Conservation (phyloP, 2,329 filamentous ascomycete species). For the Pseudocercospora crystallina region DNA sequence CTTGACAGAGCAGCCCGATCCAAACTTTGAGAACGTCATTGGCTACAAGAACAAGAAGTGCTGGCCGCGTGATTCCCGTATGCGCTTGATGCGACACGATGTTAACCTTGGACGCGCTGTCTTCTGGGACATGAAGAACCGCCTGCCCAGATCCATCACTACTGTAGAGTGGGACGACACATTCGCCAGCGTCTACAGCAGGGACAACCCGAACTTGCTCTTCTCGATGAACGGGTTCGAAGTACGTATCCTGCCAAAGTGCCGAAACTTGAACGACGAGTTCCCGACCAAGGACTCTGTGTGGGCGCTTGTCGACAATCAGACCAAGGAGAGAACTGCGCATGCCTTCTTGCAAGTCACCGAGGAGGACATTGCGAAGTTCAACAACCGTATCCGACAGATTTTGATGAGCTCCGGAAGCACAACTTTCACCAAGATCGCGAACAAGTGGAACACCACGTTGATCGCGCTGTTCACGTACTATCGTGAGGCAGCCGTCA, state of each 20-base stretch:
- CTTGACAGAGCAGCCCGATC: constrained; percentile 95
- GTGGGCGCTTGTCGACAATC: constrained; percentile 95
- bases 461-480: constrained; percentile 97
- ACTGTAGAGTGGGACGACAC: constrained; percentile 99
- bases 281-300: constrained; percentile 98
- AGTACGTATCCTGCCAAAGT: constrained; percentile 93
- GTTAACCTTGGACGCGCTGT: constrained; percentile 96
- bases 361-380: constrained; percentile 96
- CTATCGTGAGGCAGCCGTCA: constrained; percentile 95
- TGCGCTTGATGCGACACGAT: constrained; percentile 98
- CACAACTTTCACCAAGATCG: constrained; percentile 98
- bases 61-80: constrained; percentile 95
- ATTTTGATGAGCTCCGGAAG: constrained; percentile 99
- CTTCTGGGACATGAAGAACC: constrained; percentile 99
- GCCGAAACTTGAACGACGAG: constrained; percentile 90
- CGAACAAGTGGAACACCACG: constrained; percentile 99
- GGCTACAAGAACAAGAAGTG: constrained; percentile 99
- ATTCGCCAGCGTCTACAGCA: constrained; percentile 95
- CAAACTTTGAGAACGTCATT: constrained; percentile 98
- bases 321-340: constrained; percentile 93
- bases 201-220: constrained; percentile 93
- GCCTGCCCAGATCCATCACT: constrained; percentile 87
- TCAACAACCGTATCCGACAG: constrained; percentile 97
- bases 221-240: constrained; percentile 99
- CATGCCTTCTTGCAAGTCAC: constrained; percentile 98